Evolutionary conservation across 202 grass and related monocot genomes (phyloP).

Genomic region (Setaria viridis): DNA sequence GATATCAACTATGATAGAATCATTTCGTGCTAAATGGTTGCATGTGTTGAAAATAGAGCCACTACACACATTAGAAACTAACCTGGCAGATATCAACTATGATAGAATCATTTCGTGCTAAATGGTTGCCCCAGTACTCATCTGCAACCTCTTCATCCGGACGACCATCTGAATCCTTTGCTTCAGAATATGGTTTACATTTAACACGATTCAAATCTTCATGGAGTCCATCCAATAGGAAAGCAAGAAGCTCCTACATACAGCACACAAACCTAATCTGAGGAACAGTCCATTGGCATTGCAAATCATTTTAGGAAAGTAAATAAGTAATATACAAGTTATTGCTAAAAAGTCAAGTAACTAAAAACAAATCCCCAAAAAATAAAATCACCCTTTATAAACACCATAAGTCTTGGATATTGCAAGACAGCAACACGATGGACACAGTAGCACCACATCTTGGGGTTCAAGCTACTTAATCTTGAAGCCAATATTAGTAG

Average conservation of each 20-base stretch:
- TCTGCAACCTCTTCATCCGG: conserved; percentile 89
- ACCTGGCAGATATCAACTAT: conserved; percentile 99
- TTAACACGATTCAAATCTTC: conserved; percentile 99
- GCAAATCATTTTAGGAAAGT: conserved; percentile 16
- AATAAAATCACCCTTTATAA: conserved; percentile 17
- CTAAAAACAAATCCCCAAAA: conserved; percentile 1
- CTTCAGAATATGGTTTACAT: conserved; percentile 87
- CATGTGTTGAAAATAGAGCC: conserved; percentile 5
- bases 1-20: conserved; percentile 96
- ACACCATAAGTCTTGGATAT: not conserved
- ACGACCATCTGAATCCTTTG: conserved; percentile 78
- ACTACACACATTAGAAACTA: conserved; percentile 42
- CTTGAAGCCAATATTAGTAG: conserved; percentile 7
- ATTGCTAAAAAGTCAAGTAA: not conserved
- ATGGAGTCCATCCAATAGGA: conserved; percentile 97
- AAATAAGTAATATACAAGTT: conserved; percentile 34
- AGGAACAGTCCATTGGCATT: not conserved
- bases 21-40: conserved; percentile 98
- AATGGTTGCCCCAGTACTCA: conserved; percentile 95
- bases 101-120: conserved; percentile 96
- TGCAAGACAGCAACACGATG: conserved; percentile 10
- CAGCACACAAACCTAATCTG: conserved; percentile 19
- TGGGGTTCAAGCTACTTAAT: not conserved
- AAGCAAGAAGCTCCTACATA: conserved; percentile 93
- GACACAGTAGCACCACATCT: not conserved